phyloP scores from a whole-genome alignment of 2,329 filamentous ascomycete species.

The Tolypocladium sp. region DNA sequence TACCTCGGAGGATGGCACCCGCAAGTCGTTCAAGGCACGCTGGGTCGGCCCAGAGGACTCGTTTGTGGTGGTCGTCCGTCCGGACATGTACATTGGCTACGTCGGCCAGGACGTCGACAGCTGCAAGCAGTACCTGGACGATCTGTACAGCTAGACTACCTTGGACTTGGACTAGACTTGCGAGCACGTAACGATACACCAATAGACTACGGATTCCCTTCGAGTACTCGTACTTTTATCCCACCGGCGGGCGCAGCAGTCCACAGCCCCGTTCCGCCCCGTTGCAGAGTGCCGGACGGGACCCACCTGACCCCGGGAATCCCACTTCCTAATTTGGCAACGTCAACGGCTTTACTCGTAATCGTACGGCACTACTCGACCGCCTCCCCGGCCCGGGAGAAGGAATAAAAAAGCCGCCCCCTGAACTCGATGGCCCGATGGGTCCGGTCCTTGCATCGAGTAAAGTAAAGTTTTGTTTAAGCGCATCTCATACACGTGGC shows the following conservation, averaged over 20 bases:
- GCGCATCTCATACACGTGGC: no score
- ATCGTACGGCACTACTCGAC: background rate
- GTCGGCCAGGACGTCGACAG: slow-evolving; percentile 15
- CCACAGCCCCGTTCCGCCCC: background rate
- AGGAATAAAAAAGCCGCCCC: no score
- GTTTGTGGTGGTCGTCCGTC: slow-evolving; percentile 24
- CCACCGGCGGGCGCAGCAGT: background rate
- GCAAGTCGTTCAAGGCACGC: slow-evolving; percentile 17
- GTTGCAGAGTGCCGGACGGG: background rate
- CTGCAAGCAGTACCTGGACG: slow-evolving; percentile 17
- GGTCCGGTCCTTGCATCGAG: background rate
- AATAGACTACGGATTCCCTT: background rate
- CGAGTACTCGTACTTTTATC: no score
- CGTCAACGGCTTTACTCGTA: background rate
- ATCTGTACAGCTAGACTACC: slow-evolving; percentile 7
- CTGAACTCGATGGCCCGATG: background rate
- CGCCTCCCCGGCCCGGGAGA: no score
- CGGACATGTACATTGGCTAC: slow-evolving; percentile 31
- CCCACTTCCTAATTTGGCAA: background rate
- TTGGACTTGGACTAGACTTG: no score
- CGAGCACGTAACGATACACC: no score
- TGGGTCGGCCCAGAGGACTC: slow-evolving; percentile 15
- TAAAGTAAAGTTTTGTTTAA: background rate
- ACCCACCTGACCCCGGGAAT: background rate
- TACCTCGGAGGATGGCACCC: background rate